A percentile compares a stretch with the other conserved stretches of the same genome.
These are phyloP conservation scores for Boletus fagicola DNA, from an alignment of 768 basidiomycete genomes.

Conservation along the genomic window DNA sequence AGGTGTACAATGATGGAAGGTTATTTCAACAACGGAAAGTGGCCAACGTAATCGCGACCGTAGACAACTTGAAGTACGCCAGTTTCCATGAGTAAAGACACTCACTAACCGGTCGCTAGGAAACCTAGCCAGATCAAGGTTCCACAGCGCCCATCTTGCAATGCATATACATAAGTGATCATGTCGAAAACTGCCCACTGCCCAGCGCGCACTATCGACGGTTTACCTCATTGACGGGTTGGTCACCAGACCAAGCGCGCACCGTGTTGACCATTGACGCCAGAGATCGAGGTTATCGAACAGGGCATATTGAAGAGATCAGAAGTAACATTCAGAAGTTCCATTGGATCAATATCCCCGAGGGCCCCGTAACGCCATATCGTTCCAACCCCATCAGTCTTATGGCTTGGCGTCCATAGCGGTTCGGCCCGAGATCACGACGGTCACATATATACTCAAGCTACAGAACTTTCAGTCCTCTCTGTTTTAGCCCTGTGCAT, in stretches of 20 bases:
- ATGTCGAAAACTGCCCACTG: not conserved
- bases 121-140: not conserved
- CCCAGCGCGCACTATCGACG: too few relatives aligned
- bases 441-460: not conserved
- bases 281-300: slow-evolving; percentile 3
- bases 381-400: not conserved
- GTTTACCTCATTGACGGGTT: too few relatives aligned
- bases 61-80: too few relatives aligned
- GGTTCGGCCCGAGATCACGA: not conserved
- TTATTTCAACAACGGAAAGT: not conserved
- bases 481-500: not conserved
- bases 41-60: not conserved
- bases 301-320: not conserved
- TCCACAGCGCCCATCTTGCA: slow-evolving; percentile 7
- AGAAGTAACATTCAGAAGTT: not conserved
- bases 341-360: not conserved
- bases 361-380: not conserved
- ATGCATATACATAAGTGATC: slow-evolving; percentile 8
- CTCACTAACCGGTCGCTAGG: not conserved
- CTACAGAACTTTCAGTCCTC: not conserved
- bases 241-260: too few relatives aligned
- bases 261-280: not conserved
- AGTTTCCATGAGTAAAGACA: not conserved
- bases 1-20: too few relatives aligned
- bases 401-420: not conserved